phyloP scores from a whole-genome alignment of 768 basidiomycete genomes.

The Collybia sordida region DNA sequence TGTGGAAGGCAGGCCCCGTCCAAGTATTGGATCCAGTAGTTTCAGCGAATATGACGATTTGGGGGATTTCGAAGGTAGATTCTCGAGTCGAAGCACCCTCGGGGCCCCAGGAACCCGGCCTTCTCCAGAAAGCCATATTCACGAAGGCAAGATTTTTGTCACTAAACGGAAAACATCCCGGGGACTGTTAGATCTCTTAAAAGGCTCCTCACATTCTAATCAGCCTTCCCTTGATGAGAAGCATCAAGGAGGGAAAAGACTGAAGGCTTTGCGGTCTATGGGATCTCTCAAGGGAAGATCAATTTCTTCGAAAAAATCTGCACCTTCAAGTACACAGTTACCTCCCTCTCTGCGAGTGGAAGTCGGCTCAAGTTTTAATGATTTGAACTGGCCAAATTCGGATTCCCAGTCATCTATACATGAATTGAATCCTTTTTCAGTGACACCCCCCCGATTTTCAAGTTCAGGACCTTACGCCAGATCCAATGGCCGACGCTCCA shows the following conservation, averaged over 20 bases:
- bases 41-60: slow-evolving; percentile 91
- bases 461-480: slow-evolving; percentile 39
- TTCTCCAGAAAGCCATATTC: slow-evolving; percentile 21
- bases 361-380: slow-evolving; percentile 53
- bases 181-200: slow-evolving; percentile 67
- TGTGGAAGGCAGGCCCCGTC: slow-evolving; percentile 50
- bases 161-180: slow-evolving; percentile 60
- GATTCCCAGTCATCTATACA: slow-evolving; percentile 23
- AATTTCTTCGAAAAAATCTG: slow-evolving; percentile 32
- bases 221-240: slow-evolving; percentile 44
- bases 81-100: slow-evolving; percentile 77
- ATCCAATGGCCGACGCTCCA: slow-evolving; percentile 61
- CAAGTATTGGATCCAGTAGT: slow-evolving; percentile 67
- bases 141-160: slow-evolving; percentile 32
- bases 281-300: slow-evolving; percentile 69
- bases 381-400: slow-evolving; percentile 50
- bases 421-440: slow-evolving; percentile 19
- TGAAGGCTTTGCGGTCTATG: slow-evolving; percentile 81
- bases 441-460: slow-evolving; percentile 34
- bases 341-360: slow-evolving; percentile 57
- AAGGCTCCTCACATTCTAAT: slow-evolving; percentile 42
- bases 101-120: slow-evolving; percentile 37
- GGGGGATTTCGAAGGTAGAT: slow-evolving; percentile 82
- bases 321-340: slow-evolving; percentile 48
- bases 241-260: slow-evolving; percentile 40